Percentiles rank a stretch among this genome's conserved stretches.
phyloP scores from a whole-genome alignment of 164 flowering plant species.

The Pachysandra terminalis region DNA sequence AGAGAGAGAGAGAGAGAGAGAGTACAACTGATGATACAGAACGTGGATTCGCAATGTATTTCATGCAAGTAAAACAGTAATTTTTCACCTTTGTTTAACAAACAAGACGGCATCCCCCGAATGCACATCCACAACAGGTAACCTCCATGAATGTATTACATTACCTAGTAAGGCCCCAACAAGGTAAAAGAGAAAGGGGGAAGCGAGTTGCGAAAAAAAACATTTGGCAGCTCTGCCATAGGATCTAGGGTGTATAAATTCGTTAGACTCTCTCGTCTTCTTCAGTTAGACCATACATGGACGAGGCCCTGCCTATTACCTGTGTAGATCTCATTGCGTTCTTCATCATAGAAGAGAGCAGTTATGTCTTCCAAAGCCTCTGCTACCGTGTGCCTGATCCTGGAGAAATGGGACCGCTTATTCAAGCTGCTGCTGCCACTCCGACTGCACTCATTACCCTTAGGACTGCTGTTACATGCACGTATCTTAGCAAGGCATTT shows the following conservation, averaged over 20 bases:
- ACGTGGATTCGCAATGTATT: neutral
- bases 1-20: no score
- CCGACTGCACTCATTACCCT: constrained; percentile 23
- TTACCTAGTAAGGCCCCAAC: neutral
- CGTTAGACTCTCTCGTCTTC: neutral
- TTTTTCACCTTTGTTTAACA: no score
- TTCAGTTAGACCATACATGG: constrained; percentile 94
- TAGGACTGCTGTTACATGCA: constrained; percentile 39
- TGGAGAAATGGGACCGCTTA: constrained; percentile 32
- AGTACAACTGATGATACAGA: no score
- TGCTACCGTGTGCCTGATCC: constrained; percentile 56
- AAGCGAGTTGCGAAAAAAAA: neutral
- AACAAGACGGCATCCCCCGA: no score
- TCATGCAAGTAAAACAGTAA: neutral
- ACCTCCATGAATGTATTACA: neutral
- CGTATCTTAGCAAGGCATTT: constrained; percentile 87
- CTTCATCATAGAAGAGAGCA: constrained; percentile 95
- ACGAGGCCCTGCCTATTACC: constrained; percentile 82
- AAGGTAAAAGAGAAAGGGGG: neutral
- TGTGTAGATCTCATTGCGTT: constrained; percentile 89
- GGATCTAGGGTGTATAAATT: neutral
- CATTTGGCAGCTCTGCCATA: neutral
- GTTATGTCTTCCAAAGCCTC: constrained; percentile 95
- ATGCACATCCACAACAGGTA: constrained; percentile 4
- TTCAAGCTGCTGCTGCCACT: constrained; percentile 20